Evolutionary conservation across 1,284 basidiomycete species (phyloP).

Genomic region (Clitocybe nebularis): DNA sequence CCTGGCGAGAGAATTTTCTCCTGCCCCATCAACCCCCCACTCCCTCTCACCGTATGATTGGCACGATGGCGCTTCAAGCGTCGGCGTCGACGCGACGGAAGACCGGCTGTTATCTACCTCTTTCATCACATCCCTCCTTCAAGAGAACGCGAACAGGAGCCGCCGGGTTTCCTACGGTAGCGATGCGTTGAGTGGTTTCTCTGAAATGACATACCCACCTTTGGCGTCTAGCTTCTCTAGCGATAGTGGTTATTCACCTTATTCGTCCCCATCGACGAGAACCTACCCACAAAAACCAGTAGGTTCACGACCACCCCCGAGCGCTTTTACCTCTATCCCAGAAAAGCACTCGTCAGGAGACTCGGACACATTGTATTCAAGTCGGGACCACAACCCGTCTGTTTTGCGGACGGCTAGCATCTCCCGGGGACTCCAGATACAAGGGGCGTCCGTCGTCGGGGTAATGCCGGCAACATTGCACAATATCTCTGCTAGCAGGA

Average conservation of each 20-base stretch:
- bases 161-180: constrained; percentile 30
- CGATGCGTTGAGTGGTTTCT: constrained; percentile 42
- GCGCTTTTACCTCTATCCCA: constrained; percentile 28
- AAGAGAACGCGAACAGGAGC: constrained; percentile 33
- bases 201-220: constrained; percentile 51
- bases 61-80: constrained; percentile 59
- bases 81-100: constrained; percentile 52
- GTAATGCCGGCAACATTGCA: constrained; percentile 27
- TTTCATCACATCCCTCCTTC: constrained; percentile 57
- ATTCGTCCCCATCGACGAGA: constrained; percentile 6
- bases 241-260: constrained; percentile 12
- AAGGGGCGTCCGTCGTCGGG: constrained; percentile 26
- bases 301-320: constrained; percentile 30
- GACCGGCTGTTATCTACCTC: constrained; percentile 55
- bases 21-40: constrained; percentile 19
- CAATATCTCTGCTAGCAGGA: too few relatives aligned
- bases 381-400: constrained; percentile 17
- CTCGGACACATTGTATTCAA: constrained; percentile 28
- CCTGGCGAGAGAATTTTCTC: constrained; percentile 7
- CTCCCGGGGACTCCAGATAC: constrained; percentile 14
- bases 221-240: constrained; percentile 18
- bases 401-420: constrained; percentile 26
- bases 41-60: constrained; percentile 44
- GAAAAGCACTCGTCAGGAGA: constrained; percentile 25
- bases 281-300: constrained; percentile 18